Percentiles rank a stretch among this genome's conserved stretches.
These are phyloP conservation scores for Pseudocercospora fuligena DNA, from an alignment of 2,329 filamentous ascomycete genomes.

Conservation along the genomic window DNA sequence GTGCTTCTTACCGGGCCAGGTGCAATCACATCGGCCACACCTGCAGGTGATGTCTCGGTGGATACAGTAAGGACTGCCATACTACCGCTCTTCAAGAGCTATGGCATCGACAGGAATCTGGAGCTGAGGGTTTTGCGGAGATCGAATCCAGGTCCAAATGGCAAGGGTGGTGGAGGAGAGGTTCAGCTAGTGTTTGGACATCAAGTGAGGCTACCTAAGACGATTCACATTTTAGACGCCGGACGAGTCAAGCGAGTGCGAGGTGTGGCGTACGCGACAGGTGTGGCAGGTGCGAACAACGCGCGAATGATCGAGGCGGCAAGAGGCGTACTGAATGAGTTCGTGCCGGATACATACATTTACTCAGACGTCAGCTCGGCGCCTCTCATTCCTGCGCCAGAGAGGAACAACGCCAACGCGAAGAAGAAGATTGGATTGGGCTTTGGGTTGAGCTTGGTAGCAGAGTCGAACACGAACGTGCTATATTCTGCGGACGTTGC, in stretches of 20 bases:
- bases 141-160: constrained; percentile 75
- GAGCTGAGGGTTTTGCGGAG: constrained; percentile 81
- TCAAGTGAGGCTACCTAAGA: constrained; percentile 92
- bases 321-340: constrained; percentile 80
- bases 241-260: constrained; percentile 86
- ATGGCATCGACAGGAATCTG: constrained; percentile 84
- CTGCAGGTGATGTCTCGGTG: constrained; percentile 83
- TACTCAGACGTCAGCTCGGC: constrained; percentile 70
- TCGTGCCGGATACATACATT: constrained; percentile 89
- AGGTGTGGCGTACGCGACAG: constrained; percentile 91
- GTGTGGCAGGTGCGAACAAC: constrained; percentile 91
- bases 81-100: constrained; percentile 84
- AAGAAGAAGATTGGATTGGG: constrained; percentile 75
- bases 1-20: constrained; percentile 88
- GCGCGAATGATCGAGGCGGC: constrained; percentile 92
- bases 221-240: constrained; percentile 81
- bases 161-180: constrained; percentile 81
- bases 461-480: constrained; percentile 85
- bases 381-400: constrained; percentile 68
- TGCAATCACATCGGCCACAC: constrained; percentile 86
- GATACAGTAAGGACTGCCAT: constrained; percentile 94
- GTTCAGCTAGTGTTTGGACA: constrained; percentile 94
- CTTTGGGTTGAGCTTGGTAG: constrained; percentile 88
- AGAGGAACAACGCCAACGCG: constrained; percentile 64
- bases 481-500: constrained; percentile 86